phyloP scores from a whole-genome alignment of 805 yeast genomes.

The Kuraishia piskuri region DNA sequence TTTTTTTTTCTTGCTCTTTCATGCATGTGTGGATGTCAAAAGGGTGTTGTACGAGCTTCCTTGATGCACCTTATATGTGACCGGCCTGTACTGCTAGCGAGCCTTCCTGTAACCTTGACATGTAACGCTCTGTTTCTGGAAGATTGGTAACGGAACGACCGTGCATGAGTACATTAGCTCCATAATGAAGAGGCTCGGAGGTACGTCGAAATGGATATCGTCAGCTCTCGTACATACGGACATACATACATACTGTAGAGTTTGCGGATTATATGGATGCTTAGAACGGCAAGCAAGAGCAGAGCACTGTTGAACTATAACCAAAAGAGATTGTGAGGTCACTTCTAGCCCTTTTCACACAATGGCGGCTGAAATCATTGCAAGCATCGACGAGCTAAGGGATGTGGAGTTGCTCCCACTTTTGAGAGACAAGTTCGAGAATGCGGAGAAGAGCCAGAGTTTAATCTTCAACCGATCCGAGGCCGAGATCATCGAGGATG shows the following conservation, averaged over 20 bases:
- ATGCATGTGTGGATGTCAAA: too few relatives aligned
- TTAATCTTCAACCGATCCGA: slow-evolving; percentile 15
- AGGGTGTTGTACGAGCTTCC: too few relatives aligned
- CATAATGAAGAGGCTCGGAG: not conserved
- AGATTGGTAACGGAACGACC: not conserved
- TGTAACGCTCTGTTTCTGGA: too few relatives aligned
- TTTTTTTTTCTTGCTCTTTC: too few relatives aligned
- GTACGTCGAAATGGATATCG: not conserved
- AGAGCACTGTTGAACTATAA: too few relatives aligned
- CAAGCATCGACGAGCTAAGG: slow-evolving; percentile 12
- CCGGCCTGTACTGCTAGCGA: too few relatives aligned
- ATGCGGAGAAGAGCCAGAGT: slow-evolving; percentile 16
- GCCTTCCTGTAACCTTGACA: too few relatives aligned
- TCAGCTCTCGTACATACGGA: not conserved
- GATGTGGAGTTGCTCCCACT: slow-evolving; percentile 10
- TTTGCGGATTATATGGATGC: too few relatives aligned
- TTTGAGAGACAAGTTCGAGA: slow-evolving; percentile 12
- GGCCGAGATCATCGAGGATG: slow-evolving; percentile 15
- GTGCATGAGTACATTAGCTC: too few relatives aligned
- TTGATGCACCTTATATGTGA: too few relatives aligned
- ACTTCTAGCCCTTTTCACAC: not conserved
- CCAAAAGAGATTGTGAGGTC: not conserved
- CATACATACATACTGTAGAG: not conserved
- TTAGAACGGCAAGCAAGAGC: too few relatives aligned
- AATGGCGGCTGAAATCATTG: not conserved